These are phyloP conservation scores for Trypanosoma avium DNA, from an alignment of 208 protist species.

Conservation along the genomic window DNA sequence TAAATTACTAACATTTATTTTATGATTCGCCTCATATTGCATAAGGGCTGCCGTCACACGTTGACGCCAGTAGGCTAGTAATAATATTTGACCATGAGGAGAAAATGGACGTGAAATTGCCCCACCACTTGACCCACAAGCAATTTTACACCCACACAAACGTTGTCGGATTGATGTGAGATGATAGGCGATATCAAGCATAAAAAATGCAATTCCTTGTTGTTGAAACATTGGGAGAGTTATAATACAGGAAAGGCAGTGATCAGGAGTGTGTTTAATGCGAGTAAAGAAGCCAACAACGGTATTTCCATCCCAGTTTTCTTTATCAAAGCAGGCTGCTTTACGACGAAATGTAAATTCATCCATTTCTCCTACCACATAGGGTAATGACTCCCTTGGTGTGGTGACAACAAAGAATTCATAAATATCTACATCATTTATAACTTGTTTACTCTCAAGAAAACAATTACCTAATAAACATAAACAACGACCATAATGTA, in stretches of 20 bases:
- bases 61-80: conserved; percentile 66
- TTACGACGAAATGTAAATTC: conserved; percentile 35
- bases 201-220: conserved; percentile 43
- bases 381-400: conserved; percentile 44
- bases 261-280: conserved; percentile 59
- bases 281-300: conserved; percentile 70
- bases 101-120: conserved; percentile 71
- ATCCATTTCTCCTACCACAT: conserved; percentile 18
- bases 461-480: conserved; percentile 60
- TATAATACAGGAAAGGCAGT: conserved; percentile 71
- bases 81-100: conserved; percentile 55
- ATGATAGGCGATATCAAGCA: conserved; percentile 62
- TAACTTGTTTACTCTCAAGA: conserved; percentile 71
- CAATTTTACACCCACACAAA: conserved; percentile 41
- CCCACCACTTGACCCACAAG: conserved; percentile 48
- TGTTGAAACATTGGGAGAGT: conserved; percentile 70
- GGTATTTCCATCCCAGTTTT: conserved; percentile 53
- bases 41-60: conserved; percentile 26
- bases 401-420: conserved; percentile 72
- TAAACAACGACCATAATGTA: conserved; percentile 66
- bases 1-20: not conserved
- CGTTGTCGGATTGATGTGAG: conserved; percentile 51
- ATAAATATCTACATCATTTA: conserved; percentile 75
- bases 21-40: not conserved
- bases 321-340: conserved; percentile 42